Percentiles rank a stretch among this genome's conserved stretches.
These are phyloP conservation scores for Cystobasidium pallidum DNA, from an alignment of 1,284 basidiomycete species.

Conservation along the genomic window DNA sequence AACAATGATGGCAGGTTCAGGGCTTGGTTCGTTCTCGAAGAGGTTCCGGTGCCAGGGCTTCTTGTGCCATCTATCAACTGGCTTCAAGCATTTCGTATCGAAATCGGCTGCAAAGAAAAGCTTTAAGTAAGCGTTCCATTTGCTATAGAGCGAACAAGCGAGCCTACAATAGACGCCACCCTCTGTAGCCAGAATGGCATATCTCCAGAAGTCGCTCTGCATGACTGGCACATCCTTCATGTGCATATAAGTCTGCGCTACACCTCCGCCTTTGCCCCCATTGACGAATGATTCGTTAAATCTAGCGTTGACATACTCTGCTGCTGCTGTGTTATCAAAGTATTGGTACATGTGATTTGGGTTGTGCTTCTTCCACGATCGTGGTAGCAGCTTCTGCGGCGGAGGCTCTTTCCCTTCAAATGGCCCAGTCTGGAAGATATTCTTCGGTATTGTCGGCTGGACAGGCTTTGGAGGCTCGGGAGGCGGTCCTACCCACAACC, in stretches of 20 bases:
- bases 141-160: too few relatives aligned
- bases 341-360: constrained; percentile 25
- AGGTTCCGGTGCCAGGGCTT: constrained; percentile 26
- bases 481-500: not conserved
- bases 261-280: constrained; percentile 18
- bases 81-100: constrained; percentile 47
- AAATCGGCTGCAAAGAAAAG: constrained; percentile 49
- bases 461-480: not conserved
- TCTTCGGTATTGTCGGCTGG: constrained; percentile 26
- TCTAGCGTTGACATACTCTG: constrained; percentile 10
- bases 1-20: constrained; percentile 47
- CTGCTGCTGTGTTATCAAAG: constrained; percentile 38
- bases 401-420: constrained; percentile 18
- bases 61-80: constrained; percentile 47
- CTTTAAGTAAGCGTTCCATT: too few relatives aligned
- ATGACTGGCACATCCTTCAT: constrained; percentile 44
- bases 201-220: constrained; percentile 50
- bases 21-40: constrained; percentile 26
- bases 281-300: constrained; percentile 18
- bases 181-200: constrained; percentile 49
- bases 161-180: constrained; percentile 48
- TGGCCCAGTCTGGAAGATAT: constrained; percentile 33
- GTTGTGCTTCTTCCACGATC: constrained; percentile 19
- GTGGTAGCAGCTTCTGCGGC: not conserved
- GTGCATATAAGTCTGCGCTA: constrained; percentile 12